Evolutionary conservation across 192 early-diverging fungal species (phyloP), one percentile per base, ranked within the genome.

Genomic region (Geranomyces michiganensis): DNA sequence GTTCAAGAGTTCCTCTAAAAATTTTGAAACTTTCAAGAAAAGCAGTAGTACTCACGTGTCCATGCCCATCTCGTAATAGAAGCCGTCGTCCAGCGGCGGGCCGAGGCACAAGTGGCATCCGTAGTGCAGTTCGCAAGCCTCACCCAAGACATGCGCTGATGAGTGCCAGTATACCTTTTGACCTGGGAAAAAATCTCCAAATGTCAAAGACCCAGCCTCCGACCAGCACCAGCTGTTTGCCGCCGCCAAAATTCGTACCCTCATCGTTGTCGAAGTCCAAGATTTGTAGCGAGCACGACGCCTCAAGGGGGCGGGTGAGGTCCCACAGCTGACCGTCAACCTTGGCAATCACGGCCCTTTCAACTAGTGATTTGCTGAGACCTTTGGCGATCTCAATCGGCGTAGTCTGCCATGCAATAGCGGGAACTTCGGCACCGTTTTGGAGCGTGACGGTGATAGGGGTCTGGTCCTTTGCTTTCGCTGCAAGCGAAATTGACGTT

Each of bases 111-210:
- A 87, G 70, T 98, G 92, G 84, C 96, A 95, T 60, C 95, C 95
- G 78, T 95, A 99, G 84, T 98, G 93, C 78, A 90, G 87, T 84
- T 99, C 97, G 74, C 94, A 94, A 43, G 95, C 93, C 81, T 98
- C 95, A 62, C 97, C 97, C 65, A 99, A 79, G 76, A 98, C 91
- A 81, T 98, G 96, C 12, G 97, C 97, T 67, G 91, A 92, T 27
- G 96, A 98, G 83, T 98, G 97, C 97, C 97, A 99, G 82, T 93
- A 99, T 27, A 99, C 97, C 81, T 81, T 85, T 81, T 92, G 93
- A 62, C 81, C 83, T 84, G 48, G n/a, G 31, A 8, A 27, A 8
- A 27, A 2, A 27, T 14, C 26, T n/a, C 8, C 21, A 14, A n/a
- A 55, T 55, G 51, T 55, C 51, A 55, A 47, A 47, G 26, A 55